Percentiles rank a stretch among this genome's conserved stretches.
phyloP scores from a whole-genome alignment of 345 rosid genomes.

The Draba incana region DNA sequence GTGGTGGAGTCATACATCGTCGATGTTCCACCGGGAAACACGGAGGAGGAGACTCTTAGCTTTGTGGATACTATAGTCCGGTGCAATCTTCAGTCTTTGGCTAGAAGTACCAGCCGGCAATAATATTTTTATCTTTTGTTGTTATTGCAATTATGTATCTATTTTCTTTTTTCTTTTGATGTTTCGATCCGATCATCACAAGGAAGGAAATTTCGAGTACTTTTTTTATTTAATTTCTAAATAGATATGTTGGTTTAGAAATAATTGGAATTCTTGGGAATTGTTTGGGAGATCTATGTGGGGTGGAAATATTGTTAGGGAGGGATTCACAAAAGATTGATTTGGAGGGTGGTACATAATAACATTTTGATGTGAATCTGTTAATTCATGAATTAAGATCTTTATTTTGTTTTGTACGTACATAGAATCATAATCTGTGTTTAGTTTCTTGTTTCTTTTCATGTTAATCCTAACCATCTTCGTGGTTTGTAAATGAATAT shows the following conservation, averaged over 20 bases:
- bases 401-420: conserved; percentile 9
- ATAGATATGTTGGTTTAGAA: conserved; percentile 28
- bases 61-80: conserved; percentile 83
- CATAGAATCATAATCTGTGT: not conserved
- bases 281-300: conserved; percentile 20
- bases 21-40: conserved; percentile 80
- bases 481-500: conserved; percentile 11
- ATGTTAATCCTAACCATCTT: not conserved
- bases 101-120: conserved; percentile 43
- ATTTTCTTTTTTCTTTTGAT: conserved; percentile 15
- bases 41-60: conserved; percentile 71
- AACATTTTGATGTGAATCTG: conserved; percentile 18
- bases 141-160: conserved; percentile 30
- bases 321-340: conserved; percentile 9
- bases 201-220: conserved; percentile 26
- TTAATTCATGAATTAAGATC: not conserved
- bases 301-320: conserved; percentile 15
- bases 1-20: conserved; percentile 85
- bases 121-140: not conserved
- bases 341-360: conserved; percentile 17
- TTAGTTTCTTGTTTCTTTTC: not conserved
- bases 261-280: conserved; percentile 17
- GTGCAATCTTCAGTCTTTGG: conserved; percentile 82
- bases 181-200: conserved; percentile 22
- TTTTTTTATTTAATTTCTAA: not conserved